These are phyloP conservation scores for Hanseniaspora lachancei DNA, from an alignment of 805 yeast genomes.

Conservation along the genomic window DNA sequence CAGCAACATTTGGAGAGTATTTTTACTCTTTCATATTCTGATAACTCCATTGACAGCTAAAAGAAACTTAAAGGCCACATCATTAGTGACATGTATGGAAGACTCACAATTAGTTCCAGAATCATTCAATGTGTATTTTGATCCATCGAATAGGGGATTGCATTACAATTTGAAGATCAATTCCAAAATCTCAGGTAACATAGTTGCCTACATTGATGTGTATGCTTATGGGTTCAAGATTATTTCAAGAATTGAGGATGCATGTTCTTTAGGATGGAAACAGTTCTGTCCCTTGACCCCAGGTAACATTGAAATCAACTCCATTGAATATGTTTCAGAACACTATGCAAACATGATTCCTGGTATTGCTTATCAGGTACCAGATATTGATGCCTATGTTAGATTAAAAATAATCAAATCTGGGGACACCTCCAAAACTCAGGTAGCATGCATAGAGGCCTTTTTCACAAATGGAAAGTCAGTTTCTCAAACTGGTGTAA, in stretches of 20 bases:
- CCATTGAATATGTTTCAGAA: constrained; percentile 45
- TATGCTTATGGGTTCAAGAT: constrained; percentile 78
- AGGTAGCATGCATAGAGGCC: constrained; percentile 63
- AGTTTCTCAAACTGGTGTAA: constrained; percentile 64
- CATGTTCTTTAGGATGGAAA: constrained; percentile 57
- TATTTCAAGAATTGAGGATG: constrained; percentile 43
- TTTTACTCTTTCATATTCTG: neutral
- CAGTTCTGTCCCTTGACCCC: constrained; percentile 85
- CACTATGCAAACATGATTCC: constrained; percentile 50
- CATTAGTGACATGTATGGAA: constrained; percentile 79
- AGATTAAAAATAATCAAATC: constrained; percentile 35
- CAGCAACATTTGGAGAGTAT: neutral
- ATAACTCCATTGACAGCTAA: constrained; percentile 16
- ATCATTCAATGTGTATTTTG: constrained; percentile 58
- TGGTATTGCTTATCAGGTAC: constrained; percentile 73
- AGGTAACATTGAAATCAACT: constrained; percentile 64
- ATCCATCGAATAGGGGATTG: constrained; percentile 57
- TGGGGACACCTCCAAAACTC: constrained; percentile 31
- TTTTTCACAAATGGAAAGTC: constrained; percentile 66
- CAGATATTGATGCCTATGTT: constrained; percentile 72
- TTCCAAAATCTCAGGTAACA: constrained; percentile 52
- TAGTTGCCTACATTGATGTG: constrained; percentile 57
- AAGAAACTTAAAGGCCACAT: constrained; percentile 44
- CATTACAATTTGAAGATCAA: constrained; percentile 57
- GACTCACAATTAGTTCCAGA: constrained; percentile 60